Conservation (phyloP, 345 rosid species). For the Zanthoxylum bungeanum region DNA sequence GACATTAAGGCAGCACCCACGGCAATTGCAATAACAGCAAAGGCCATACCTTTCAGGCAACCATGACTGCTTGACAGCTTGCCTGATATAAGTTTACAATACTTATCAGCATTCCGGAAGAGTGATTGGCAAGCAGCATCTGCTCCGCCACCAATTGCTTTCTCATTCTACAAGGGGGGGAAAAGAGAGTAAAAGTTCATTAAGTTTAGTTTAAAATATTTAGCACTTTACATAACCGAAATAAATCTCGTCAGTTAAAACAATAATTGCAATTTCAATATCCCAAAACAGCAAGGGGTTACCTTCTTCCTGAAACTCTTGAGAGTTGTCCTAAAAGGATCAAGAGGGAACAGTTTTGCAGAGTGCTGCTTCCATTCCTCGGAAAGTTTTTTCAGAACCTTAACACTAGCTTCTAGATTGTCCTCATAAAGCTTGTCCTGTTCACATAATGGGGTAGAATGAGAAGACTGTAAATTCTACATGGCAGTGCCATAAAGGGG, state of each 20-base stretch:
- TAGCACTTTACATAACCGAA: not conserved
- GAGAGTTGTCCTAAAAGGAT: slow-evolving; percentile 45
- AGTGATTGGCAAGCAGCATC: slow-evolving; percentile 30
- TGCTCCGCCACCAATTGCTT: slow-evolving; percentile 37
- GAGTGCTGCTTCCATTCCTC: slow-evolving; percentile 64
- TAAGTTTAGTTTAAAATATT: not conserved
- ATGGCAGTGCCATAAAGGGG: not conserved
- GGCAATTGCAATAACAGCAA: slow-evolving; percentile 36
- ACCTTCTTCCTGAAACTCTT: slow-evolving; percentile 64
- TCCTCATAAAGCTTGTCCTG: slow-evolving; percentile 66
- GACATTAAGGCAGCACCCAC: slow-evolving; percentile 45
- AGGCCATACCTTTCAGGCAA: slow-evolving; percentile 48
- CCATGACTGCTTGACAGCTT: slow-evolving; percentile 44
- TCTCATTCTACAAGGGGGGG: slow-evolving; percentile 52
- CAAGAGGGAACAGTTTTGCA: slow-evolving; percentile 40
- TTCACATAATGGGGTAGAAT: slow-evolving; percentile 8
- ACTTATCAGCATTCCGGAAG: slow-evolving; percentile 50
- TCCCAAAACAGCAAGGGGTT: not conserved
- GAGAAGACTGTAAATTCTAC: slow-evolving; percentile 6
- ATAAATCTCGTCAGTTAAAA: not conserved
- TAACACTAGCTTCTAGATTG: slow-evolving; percentile 53
- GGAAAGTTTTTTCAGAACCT: slow-evolving; percentile 46
- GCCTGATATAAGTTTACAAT: slow-evolving; percentile 46
- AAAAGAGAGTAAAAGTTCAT: not conserved
- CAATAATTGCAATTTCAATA: not conserved